These are phyloP conservation scores for Trametopsis cervina DNA, from an alignment of 768 basidiomycete genomes.

Conservation along the genomic window DNA sequence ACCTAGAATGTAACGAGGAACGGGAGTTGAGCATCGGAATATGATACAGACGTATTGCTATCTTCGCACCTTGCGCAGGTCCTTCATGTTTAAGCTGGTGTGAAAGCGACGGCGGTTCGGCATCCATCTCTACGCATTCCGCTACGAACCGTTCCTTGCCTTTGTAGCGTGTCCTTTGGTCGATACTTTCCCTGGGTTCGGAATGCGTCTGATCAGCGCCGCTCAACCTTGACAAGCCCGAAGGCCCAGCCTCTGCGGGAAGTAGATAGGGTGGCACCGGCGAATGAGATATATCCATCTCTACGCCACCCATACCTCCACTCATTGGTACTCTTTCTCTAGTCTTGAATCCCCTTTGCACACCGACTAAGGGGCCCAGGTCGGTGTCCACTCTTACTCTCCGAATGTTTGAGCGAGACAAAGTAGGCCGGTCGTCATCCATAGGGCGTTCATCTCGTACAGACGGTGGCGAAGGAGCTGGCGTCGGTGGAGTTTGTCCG, in stretches of 20 bases:
- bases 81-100: no score
- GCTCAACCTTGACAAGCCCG: no score
- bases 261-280: no score
- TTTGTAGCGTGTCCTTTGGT: no score
- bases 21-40: neutral
- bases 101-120: no score
- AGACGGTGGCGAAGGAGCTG: constrained; percentile 20
- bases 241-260: no score
- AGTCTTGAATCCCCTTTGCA: constrained; percentile 54
- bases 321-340: constrained; percentile 46
- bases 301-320: constrained; percentile 60
- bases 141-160: no score
- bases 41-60: neutral
- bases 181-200: constrained; percentile 2
- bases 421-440: no score
- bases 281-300: constrained; percentile 38
- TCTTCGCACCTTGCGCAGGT: no score
- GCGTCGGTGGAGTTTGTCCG: constrained; percentile 25
- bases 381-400: constrained; percentile 25
- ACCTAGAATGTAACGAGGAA: neutral
- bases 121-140: neutral
- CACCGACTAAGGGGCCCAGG: constrained; percentile 59
- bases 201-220: no score
- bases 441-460: neutral
- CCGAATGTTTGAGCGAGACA: neutral